phyloP scores from a whole-genome alignment of 441 rosid species.

The Cnidoscolus chayamansa region DNA sequence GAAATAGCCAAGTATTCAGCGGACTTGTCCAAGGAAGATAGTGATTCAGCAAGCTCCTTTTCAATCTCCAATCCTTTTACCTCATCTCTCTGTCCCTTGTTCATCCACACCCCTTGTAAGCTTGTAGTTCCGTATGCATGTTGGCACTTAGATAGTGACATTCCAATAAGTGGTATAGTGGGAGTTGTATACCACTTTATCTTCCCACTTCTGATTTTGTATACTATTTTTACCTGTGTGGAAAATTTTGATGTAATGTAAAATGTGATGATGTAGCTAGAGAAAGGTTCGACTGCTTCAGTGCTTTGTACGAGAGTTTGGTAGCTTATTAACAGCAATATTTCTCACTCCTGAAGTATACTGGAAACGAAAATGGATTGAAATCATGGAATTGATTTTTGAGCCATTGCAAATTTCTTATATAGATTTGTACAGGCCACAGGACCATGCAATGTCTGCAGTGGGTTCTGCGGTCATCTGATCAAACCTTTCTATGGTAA shows the following conservation, averaged over 20 bases:
- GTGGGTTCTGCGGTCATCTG: too few species aligned
- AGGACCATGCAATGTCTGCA: neutral
- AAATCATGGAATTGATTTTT: neutral
- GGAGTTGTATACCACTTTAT: neutral
- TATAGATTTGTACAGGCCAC: neutral
- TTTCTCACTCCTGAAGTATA: neutral
- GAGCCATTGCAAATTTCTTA: neutral
- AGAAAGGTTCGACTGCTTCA: conserved; percentile 10
- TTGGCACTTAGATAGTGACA: neutral
- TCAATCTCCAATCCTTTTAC: neutral
- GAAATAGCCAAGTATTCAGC: conserved; percentile 94
- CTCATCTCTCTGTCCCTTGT: neutral
- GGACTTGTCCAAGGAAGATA: conserved; percentile 97
- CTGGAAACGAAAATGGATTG: neutral
- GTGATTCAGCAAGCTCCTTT: conserved; percentile 9
- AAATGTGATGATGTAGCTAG: conserved; percentile 18
- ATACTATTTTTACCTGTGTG: conserved; percentile 15
- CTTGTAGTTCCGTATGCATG: conserved; percentile 22
- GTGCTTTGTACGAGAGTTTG: conserved; percentile 9
- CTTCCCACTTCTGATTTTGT: neutral
- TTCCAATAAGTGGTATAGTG: conserved; percentile 12
- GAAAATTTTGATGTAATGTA: conserved; percentile 29
- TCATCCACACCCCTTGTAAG: neutral
- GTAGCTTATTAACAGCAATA: conserved; percentile 4
- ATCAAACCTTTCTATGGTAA: neutral